Percentiles rank a stretch among this genome's conserved stretches.
These are phyloP conservation scores for Monilinia fructicola DNA, from an alignment of 2,329 filamentous ascomycete genomes.

Conservation along the genomic window DNA sequence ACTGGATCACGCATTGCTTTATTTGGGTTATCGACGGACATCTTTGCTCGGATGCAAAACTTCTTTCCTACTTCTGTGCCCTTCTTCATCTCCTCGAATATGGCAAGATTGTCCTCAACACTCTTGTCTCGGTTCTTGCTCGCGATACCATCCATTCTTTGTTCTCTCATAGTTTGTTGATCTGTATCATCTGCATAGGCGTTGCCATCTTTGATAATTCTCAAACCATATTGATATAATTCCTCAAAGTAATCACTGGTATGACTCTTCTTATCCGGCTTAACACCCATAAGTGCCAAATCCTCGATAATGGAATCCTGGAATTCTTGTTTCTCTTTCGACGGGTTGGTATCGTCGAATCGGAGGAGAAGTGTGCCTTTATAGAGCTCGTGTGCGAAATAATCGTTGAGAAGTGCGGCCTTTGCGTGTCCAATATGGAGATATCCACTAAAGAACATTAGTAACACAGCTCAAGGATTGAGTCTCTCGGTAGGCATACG, in stretches of 20 bases:
- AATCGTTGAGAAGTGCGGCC: conserved; percentile 89
- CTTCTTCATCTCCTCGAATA: conserved; percentile 91
- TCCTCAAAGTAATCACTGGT: conserved; percentile 96
- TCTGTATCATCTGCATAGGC: conserved; percentile 95
- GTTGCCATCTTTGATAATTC: conserved; percentile 80
- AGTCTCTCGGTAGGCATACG: conserved; percentile 51
- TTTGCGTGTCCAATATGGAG: conserved; percentile 96
- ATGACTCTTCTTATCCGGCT: conserved; percentile 81
- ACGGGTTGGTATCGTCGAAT: conserved; percentile 96
- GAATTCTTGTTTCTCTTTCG: conserved; percentile 96
- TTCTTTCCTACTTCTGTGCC: conserved; percentile 74
- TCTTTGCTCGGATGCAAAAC: conserved; percentile 94
- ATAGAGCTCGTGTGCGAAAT: conserved; percentile 93
- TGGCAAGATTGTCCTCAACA: conserved; percentile 79
- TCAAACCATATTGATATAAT: conserved; percentile 80
- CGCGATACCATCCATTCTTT: conserved; percentile 81
- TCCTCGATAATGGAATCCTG: conserved; percentile 93
- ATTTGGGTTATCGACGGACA: conserved; percentile 88
- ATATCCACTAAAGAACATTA: conserved; percentile 57
- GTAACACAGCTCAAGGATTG: not conserved
- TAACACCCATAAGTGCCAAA: conserved; percentile 85
- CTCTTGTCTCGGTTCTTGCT: conserved; percentile 77
- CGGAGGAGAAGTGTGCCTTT: conserved; percentile 86
- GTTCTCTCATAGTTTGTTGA: conserved; percentile 80
- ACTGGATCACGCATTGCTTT: conserved; percentile 95